Evolutionary conservation across 306 rosid species (phyloP), one percentile per base, ranked within the genome.

Genomic region (Prunus davidiana): DNA sequence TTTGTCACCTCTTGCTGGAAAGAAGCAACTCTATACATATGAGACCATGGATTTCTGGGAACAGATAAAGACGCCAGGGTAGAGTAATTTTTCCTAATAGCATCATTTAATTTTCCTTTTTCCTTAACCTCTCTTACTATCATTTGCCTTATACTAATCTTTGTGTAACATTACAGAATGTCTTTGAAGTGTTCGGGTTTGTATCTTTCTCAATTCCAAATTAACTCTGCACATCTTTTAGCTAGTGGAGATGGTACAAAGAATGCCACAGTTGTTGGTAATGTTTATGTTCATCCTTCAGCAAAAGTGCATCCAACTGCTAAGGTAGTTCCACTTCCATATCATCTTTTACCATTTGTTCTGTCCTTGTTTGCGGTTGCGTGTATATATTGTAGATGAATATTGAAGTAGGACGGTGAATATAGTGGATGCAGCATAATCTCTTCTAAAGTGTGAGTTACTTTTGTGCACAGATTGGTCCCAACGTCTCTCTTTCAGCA

Each of bases 11-110:
- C 98, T 92, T 74, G 98, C 99, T 9, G 99, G 99, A 79, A 95
- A 95, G 89, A 95, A 89, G 62, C 89, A 88, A 75, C 87, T 95
- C 43, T 95, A 90, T 77, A 91, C 96, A 55, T 88, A 88, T 76
- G 97, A 95, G 87, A 89, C 92, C 78, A 79, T 28, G 88, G 97
- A 95, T 63, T 95, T 95, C 76, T 95, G 99, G 97, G 99, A 95
- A 89, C 99, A 95, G 79, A 95, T 95, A 68, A 95, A 95, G 81
- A 92, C 99, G 78, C 99, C 99, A 47, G 99, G 97, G 99, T 92
- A 81, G 79, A 64, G 74, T 56, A 19, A 30, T 34, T 22, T 65
- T 41, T 4, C 63, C 12, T 77, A 18, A 15, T 25, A 46, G 69
- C 61, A 67, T 64, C 12, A 30, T 52, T 54, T 63, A 10, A 27